These are phyloP conservation scores for Macrocystidia cucumis DNA, from an alignment of 1,284 basidiomycete species.

Conservation along the genomic window DNA sequence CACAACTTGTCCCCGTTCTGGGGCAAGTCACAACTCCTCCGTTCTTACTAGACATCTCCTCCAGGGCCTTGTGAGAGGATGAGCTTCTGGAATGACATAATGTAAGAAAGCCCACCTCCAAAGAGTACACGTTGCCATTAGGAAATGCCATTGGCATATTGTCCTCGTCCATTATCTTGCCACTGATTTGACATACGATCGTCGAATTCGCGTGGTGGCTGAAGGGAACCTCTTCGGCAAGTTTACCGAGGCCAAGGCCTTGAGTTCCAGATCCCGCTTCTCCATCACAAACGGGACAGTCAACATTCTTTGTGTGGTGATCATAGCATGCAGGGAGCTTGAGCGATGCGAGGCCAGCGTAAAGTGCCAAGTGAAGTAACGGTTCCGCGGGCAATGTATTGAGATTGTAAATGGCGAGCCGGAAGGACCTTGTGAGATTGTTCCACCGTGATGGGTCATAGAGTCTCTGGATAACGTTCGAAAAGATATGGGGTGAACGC, in stretches of 20 bases:
- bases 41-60: constrained; percentile 77
- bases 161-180: constrained; percentile 91
- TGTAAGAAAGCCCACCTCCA: constrained; percentile 51
- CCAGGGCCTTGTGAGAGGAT: constrained; percentile 52
- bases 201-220: constrained; percentile 95
- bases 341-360: constrained; percentile 82
- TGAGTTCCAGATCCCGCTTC: constrained; percentile 25
- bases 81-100: constrained; percentile 1
- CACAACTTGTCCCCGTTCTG: constrained; percentile 58
- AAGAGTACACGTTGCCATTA: constrained; percentile 89
- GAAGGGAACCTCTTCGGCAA: constrained; percentile 85
- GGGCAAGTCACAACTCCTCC: constrained; percentile 78
- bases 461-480: constrained; percentile 45
- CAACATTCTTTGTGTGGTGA: constrained; percentile 59
- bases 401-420: constrained; percentile 76
- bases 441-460: constrained; percentile 79
- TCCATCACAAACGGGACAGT: constrained; percentile 88
- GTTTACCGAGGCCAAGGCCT: constrained; percentile 55
- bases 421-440: constrained; percentile 68
- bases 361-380: constrained; percentile 79
- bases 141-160: constrained; percentile 92
- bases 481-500: background rate
- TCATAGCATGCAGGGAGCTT: constrained; percentile 78
- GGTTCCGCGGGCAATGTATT: constrained; percentile 85
- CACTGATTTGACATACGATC: constrained; percentile 86